Base-by-base conservation (phyloP, 1,284 basidiomycete species). In the Trichosporon inkin region DNA sequence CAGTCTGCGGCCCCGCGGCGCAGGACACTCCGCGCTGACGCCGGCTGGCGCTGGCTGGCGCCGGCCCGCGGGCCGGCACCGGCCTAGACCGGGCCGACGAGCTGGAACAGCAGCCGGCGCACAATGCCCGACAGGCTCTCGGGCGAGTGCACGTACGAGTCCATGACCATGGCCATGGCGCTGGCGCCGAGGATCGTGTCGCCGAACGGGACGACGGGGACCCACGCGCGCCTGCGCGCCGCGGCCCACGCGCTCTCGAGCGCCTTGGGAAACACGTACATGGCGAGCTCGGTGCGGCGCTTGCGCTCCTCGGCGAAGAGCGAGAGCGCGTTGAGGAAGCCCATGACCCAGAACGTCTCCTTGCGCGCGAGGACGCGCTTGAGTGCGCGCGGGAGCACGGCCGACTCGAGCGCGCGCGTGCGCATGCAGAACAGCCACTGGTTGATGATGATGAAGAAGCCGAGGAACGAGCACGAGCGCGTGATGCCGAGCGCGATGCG, bases 241-340 rank as follows among this genome's bases (percentile, higher is more conserved):
- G 87, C 84, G 1, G 86, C 82, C 93, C 94, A 98, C 11, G 85
- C 85, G 58, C 88, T 89, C 79, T 95, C 92, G 47, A 95, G 76
- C 0, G 86, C 90, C 76, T 92, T 91, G n/a, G 94, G 94, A 39
- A 97, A 79, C 3, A 92, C 92, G 75, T 95, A 99, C 87, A 96
- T 94, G 70, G 72, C 73, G 8, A 78, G 63, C 58, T 78, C 77
- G 8, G 77, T 72, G 19, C 77, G 70, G 34, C 77, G 73, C 72
- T 76, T 76, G 71, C 74, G 88, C 71, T 92, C 92, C 72, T 99
- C 95, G 4, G 95, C 84, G 58, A 97, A 86, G 39, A 98, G 80
- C 13, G 90, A 84, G 2, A 94, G 70, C 16, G 88, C 91, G 10
- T 89, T 84, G 6, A 86, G 74, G 61, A 93, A 83, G 0, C 93